Percentiles rank a stretch among this genome's conserved stretches.
Evolutionary conservation across 2,329 filamentous ascomycete species (phyloP).

Genomic region (Penicillium sp.): DNA sequence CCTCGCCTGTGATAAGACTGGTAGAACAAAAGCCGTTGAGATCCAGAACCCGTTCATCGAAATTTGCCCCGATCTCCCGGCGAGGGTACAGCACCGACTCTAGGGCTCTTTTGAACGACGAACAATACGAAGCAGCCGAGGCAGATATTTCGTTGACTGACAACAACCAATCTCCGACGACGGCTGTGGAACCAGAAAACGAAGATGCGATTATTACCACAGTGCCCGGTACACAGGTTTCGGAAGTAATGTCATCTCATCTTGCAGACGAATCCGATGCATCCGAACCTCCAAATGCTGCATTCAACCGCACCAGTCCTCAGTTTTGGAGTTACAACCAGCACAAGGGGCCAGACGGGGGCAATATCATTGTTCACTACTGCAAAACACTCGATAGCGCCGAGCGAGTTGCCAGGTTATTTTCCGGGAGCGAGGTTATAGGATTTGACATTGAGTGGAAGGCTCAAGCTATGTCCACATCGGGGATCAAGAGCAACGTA

Average conservation of each 20-base stretch:
- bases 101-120: constrained; percentile 1
- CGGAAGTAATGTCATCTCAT: constrained; percentile 2
- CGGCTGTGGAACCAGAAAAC: neutral
- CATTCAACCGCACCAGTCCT: constrained; percentile 2
- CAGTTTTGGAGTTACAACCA: constrained; percentile 31
- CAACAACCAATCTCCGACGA: neutral
- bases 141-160: neutral
- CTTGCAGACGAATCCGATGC: neutral
- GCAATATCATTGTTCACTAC: constrained; percentile 69
- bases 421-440: constrained; percentile 65
- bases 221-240: neutral
- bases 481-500: constrained; percentile 63
- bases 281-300: neutral
- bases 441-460: constrained; percentile 92
- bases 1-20: neutral
- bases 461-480: constrained; percentile 43
- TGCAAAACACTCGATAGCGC: constrained; percentile 65
- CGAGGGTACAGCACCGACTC: constrained; percentile 10
- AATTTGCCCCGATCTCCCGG: neutral
- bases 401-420: constrained; percentile 63
- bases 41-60: neutral
- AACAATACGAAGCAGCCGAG: constrained; percentile 3
- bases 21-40: neutral
- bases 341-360: constrained; percentile 46
- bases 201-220: neutral